Evolutionary conservation across 164 flowering plant species (phyloP), one percentile per base, ranked within the genome.

Genomic region (Aristolochia californica): DNA sequence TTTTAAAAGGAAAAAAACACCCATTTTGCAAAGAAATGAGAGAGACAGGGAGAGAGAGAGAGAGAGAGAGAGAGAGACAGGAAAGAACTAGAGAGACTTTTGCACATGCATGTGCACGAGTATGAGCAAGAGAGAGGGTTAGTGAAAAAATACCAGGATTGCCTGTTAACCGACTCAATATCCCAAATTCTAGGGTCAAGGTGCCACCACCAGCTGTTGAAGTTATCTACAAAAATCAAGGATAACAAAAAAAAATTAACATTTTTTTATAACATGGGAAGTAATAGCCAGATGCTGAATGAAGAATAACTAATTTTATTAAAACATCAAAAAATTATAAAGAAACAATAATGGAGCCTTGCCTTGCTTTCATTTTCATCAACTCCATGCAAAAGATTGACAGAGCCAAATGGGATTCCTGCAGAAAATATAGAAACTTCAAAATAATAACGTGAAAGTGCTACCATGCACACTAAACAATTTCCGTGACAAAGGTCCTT

Each of bases 141-240:
- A 25, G 38, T 38, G 18, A 34, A 25, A 48, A 45, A 77, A 81
- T 79, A 94, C 99, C 85, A 45, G 97, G 87, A 75, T 94, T 74
- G 67, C 84, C 77, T 49, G 97, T 94, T 69, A 94, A 72, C 63
- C 87, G 95, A 68, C 99, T 87, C 22, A 94, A 80, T 58, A 94
- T 75, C 50, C 99, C 97, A 72, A 94, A 94, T 72, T 94, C 99
- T 67, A 94, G 65, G 16, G 96, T 94, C 68, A 94, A 69, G 55
- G 99, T 94, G 57, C 99, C 99, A 66, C 99, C 99, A 68, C 99
- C 99, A 68, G 99, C 97, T 24, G 99, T 94, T 62, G 97, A 90
- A 63, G 99, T 94, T 67, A 94, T 83, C 99, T 94, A 68, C n/a
- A 53, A 17, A 56, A 68, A 63, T 57, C 38, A 15, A 61, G 13